Conservation (phyloP, 2,329 filamentous ascomycete genomes). For the Colletotrichum higginsianum region DNA sequence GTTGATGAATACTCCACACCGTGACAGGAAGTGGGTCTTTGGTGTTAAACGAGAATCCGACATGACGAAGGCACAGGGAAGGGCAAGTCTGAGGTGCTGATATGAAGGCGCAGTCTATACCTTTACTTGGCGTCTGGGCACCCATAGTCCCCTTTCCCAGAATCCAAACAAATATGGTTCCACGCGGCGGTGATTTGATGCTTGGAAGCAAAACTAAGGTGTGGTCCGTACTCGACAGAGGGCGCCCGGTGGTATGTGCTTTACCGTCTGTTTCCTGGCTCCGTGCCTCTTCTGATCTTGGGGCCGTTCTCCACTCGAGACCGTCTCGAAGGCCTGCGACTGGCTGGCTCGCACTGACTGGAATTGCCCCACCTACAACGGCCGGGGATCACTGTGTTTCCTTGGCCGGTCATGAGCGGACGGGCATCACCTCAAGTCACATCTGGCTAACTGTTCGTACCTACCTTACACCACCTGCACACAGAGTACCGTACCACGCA, state of each 20-base stretch:
- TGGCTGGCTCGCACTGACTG: conserved; percentile 18
- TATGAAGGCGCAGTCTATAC: neutral
- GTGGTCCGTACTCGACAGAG: neutral
- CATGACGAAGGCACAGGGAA: too few relatives aligned
- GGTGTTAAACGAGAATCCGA: neutral
- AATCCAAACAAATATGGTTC: neutral
- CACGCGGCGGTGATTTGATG: neutral
- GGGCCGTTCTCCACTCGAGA: neutral
- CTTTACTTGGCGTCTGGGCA: neutral
- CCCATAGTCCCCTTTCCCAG: neutral
- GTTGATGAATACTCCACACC: neutral
- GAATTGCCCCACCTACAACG: conserved; percentile 2
- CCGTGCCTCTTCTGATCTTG: neutral
- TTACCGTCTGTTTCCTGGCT: neutral
- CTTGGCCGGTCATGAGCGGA: too few relatives aligned
- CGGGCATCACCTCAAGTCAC: neutral
- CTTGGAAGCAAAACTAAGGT: neutral
- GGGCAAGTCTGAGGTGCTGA: too few relatives aligned
- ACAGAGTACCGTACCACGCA: neutral
- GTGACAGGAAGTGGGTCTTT: neutral
- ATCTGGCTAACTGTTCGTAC: neutral
- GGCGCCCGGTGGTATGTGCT: neutral
- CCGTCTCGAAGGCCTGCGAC: conserved; percentile 4
- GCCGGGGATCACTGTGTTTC: neutral
- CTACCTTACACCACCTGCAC: neutral